Evolutionary conservation across 73 alveolate genomes (phyloP).

Genomic region (Tetrahymena thermophila): DNA sequence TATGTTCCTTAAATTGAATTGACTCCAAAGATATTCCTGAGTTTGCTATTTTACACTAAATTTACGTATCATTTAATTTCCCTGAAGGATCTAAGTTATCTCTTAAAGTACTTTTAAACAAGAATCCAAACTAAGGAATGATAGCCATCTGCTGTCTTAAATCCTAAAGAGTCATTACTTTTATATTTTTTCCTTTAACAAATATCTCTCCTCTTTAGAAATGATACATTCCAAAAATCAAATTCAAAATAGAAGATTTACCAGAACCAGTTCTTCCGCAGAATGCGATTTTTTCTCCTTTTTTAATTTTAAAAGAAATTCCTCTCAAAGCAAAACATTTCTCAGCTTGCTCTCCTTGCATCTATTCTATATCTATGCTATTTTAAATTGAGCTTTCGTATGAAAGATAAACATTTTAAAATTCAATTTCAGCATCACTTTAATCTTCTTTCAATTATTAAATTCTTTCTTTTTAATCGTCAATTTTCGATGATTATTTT

Average conservation of each 20-base stretch:
- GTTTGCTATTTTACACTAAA: conserved; percentile 43
- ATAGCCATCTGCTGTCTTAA: conserved; percentile 60
- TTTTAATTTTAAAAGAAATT: conserved; percentile 7
- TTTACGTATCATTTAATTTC: conserved; percentile 33
- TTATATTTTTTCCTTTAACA: conserved; percentile 56
- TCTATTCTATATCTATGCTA: neutral
- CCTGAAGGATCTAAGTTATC: conserved; percentile 80
- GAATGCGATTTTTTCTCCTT: conserved; percentile 65
- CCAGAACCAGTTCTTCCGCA: conserved; percentile 91
- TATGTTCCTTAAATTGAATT: neutral
- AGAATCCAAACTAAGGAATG: conserved; percentile 69
- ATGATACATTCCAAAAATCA: conserved; percentile 64
- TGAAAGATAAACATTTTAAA: conserved; percentile 18
- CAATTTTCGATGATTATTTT: neutral
- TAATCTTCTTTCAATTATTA: too few relatives aligned
- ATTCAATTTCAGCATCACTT: neutral
- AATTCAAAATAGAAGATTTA: conserved; percentile 64
- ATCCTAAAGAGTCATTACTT: conserved; percentile 33
- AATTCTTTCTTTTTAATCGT: neutral
- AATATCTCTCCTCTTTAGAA: conserved; percentile 18
- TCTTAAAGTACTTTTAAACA: conserved; percentile 62
- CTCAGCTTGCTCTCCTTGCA: neutral
- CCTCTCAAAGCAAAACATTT: conserved; percentile 10
- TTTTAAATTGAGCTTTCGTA: conserved; percentile 5
- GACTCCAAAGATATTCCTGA: conserved; percentile 10